A percentile compares a stretch with the other conserved stretches of the same genome.
Conservation (phyloP, 1,139 yeast genomes). For the Yamadazyma buinensis region DNA sequence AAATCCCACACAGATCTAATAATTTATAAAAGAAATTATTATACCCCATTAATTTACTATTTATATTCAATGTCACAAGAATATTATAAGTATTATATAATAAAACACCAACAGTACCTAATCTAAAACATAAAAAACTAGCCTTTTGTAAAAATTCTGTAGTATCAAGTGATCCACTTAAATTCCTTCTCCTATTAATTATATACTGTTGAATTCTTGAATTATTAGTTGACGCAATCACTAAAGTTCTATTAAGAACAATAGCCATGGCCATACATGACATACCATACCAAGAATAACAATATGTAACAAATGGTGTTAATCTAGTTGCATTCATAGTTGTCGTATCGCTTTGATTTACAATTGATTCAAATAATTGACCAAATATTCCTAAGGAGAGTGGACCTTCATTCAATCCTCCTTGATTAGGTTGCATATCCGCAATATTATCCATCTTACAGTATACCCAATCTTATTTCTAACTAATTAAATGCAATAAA, state of each 20-base stretch:
- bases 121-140: conserved; percentile 29
- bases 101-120: conserved; percentile 33
- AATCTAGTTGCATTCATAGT: conserved; percentile 18
- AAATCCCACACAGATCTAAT: conserved; percentile 20
- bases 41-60: conserved; percentile 17
- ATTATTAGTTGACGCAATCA: conserved; percentile 60
- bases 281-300: conserved; percentile 35
- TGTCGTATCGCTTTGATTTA: conserved; percentile 5
- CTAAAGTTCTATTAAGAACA: conserved; percentile 59
- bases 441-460: background rate
- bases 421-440: no score
- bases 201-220: conserved; percentile 20
- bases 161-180: conserved; percentile 12
- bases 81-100: conserved; percentile 30
- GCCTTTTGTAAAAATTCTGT: conserved; percentile 18
- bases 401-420: no score
- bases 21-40: conserved; percentile 14
- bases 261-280: conserved; percentile 61
- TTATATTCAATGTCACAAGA: conserved; percentile 33
- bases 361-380: conserved; percentile 6
- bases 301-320: conserved; percentile 23
- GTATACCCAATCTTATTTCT: no score
- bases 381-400: conserved; percentile 2
- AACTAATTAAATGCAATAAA: no score
- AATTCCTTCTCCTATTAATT: conserved; percentile 15